Evolutionary conservation across 176 grass and related monocot genomes (phyloP), one percentile per base, ranked within the genome.

Genomic region (Zea luxurians): DNA sequence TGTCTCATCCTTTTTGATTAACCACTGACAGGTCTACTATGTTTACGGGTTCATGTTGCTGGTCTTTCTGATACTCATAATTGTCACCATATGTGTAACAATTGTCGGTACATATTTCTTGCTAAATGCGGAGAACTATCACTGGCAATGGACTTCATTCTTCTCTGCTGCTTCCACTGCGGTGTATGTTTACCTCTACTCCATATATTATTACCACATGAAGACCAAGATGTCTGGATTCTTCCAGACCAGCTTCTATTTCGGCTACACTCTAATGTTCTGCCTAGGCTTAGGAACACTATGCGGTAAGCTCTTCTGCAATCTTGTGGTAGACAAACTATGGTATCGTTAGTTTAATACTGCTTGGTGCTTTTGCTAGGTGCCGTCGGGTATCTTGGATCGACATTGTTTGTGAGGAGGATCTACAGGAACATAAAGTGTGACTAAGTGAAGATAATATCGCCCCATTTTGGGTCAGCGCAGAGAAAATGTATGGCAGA

Each of bases 211-310:
- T 79, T 97, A 97, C 83, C 83, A 90, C 81, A 80, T 86, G 82
- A 97, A 93, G 89, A 97, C 94, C 75, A 97, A 93, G 82, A 97
- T 97, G 94, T 97, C 91, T 55, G 94, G 94, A 37, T 93, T 97
- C 80, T 92, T 97, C 79, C 94, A 97, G 86, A 97, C 91, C 36
- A 97, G 89, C 67, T 97, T 97, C 81, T 97, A 97, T 77, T 97
- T 97, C 11, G 94, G 94, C 44, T 97, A 97, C 71, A 97, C 94
- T 60, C 82, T 97, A 47, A 97, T 97, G 94, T 97, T 93, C 52
- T 97, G 91, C 82, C 66, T 97, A 69, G 94, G 91, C 66, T 91
- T 97, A 80, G 94, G 94, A 81, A 93, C 91, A 90, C 89, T 97
- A 12, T 93, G 94, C 2, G 91, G 94, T 97, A 84, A 86, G 89